A percentile compares a stretch with the other conserved stretches of the same genome.
phyloP scores from a whole-genome alignment of 1,284 basidiomycete species.

The Stygiomarasmius scandens region DNA sequence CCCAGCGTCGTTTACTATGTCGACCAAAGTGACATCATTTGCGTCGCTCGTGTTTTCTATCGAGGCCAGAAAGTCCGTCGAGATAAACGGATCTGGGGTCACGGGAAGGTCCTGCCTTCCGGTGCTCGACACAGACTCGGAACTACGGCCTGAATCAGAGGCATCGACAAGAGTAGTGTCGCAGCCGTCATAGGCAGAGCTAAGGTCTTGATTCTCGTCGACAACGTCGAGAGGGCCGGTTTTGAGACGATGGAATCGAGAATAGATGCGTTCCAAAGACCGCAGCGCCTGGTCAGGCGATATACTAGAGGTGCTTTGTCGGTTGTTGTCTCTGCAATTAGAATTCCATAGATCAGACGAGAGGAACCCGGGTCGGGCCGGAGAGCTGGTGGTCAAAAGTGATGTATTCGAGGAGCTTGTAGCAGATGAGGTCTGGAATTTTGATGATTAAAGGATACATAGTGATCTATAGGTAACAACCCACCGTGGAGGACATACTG shows the following conservation, averaged over 20 bases:
- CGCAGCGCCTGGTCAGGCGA: constrained; percentile 6
- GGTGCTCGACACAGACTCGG: constrained; percentile 1
- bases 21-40: neutral
- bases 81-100: neutral
- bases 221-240: neutral
- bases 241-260: constrained; percentile 3
- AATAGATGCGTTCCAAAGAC: constrained; percentile 4
- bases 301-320: neutral
- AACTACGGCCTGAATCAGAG: neutral
- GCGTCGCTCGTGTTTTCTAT: neutral
- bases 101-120: neutral
- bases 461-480: neutral
- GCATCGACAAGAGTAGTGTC: neutral
- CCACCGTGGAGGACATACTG: neutral
- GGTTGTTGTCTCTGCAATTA: neutral
- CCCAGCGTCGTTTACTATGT: neutral
- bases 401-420: neutral
- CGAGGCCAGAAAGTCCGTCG: neutral
- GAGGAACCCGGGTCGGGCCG: neutral
- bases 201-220: neutral
- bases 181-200: neutral
- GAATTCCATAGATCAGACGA: constrained; percentile 5
- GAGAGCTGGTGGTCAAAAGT: constrained; percentile 1
- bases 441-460: too few species aligned
- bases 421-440: neutral